Base-by-base conservation (phyloP, 2,329 filamentous ascomycete species). In the Trichoderma citrinoviride region DNA sequence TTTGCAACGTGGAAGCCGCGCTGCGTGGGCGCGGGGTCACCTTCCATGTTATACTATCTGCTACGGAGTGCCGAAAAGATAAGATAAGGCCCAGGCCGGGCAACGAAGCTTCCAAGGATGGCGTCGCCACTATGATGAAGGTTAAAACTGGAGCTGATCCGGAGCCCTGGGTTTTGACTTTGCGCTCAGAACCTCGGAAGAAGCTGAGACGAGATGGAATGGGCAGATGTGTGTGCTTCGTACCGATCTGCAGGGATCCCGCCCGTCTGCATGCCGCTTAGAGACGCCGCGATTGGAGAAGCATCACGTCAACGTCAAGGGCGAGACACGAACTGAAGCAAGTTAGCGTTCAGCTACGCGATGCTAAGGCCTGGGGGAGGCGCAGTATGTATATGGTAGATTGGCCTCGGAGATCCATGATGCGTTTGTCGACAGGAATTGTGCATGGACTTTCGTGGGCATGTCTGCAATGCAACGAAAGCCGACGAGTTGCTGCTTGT, bases 221-320 rank as follows among this genome's bases (percentile, higher is more conserved):
- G 8, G n/a, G 40, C 15, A 43, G 15, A 17, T 43, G 41, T 43
- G 41, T 14, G 41, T 21, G 41, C 25, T 7, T 27, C 23, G 25
- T 46, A 21, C 33, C 17, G 33, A 61, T 52, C 57, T 61, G 47
- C 57, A 61, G 57, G 57, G 57, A 44, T 61, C 46, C 57, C 46
- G 57, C 44, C n/a, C 33, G 57, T 43, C 47, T 61, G 47, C 46
- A 61, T 61, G 56, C 57, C 46, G 33, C 56, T 47, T 60, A n/a
- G 43, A 47, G 23, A 37, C 57, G 46, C 29, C 23, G 37, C 29
- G 43, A 43, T 61, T 61, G 57, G 57, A 61, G 57, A 53, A 61
- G 57, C 57, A 61, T 61, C 57, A 61, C 47, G 57, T 53, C 47
- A 50, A 61, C 57, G 56, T 50, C 44, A 60, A 60, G 44, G n/a